Evolutionary conservation across 164 flowering plant genomes (phyloP).

Genomic region (Protea cynaroides): DNA sequence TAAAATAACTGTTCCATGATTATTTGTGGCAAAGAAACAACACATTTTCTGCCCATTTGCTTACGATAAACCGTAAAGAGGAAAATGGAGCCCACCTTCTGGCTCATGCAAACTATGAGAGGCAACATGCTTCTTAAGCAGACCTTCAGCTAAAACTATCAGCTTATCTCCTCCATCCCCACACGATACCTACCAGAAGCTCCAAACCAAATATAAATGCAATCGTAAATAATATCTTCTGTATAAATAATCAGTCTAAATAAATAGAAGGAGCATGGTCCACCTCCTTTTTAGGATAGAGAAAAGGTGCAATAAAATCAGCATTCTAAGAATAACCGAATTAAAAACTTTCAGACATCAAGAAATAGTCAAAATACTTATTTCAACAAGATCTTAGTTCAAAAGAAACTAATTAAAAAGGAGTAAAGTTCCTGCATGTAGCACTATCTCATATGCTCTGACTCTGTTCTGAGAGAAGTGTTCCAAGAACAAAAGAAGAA

Average conservation of each 20-base stretch:
- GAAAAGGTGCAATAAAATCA: neutral
- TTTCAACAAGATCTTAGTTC: neutral
- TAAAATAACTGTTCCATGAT: conserved; percentile 5
- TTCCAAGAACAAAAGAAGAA: too few species aligned
- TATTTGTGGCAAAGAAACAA: neutral
- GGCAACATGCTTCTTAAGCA: conserved; percentile 86
- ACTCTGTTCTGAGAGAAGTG: too few species aligned
- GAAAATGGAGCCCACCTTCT: conserved; percentile 49
- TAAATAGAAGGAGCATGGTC: neutral
- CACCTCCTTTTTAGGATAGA: neutral
- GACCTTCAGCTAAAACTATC: conserved; percentile 76
- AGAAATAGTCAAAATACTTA: neutral
- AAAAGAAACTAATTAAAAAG: too few species aligned
- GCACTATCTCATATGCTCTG: too few species aligned
- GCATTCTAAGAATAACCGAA: too few species aligned
- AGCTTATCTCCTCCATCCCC: conserved; percentile 69
- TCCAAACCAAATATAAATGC: conserved; percentile 1
- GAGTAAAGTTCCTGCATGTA: too few species aligned
- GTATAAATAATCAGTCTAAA: neutral
- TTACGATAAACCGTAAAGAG: neutral
- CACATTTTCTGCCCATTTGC: neutral
- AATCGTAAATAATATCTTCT: neutral
- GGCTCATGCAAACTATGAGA: conserved; percentile 88
- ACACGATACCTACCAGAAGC: conserved; percentile 56
- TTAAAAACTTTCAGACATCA: too few species aligned